Conservation (phyloP, 176 grass and related monocot species). For the Oryza brachyantha region DNA sequence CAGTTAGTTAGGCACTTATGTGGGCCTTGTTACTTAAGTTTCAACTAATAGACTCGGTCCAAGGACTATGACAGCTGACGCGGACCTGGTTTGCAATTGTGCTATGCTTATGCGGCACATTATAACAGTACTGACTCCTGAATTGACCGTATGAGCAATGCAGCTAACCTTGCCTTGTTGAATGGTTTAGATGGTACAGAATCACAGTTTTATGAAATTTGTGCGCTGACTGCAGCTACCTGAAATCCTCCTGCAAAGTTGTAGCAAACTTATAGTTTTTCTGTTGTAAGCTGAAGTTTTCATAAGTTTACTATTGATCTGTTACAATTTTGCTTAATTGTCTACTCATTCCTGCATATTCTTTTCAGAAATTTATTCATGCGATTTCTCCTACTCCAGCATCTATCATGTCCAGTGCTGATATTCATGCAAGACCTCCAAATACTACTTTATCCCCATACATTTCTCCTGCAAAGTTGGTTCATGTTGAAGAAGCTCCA, state of each 20-base stretch:
- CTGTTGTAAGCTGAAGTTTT: conserved; percentile 22
- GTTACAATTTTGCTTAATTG: conserved; percentile 26
- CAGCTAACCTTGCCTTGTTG: background rate
- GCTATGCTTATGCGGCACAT: too few species aligned
- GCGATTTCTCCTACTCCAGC: conserved; percentile 97
- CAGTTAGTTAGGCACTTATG: background rate
- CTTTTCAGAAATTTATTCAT: conserved; percentile 96
- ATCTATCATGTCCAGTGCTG: conserved; percentile 72
- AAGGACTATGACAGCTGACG: background rate
- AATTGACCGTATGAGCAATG: background rate
- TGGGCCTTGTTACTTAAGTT: background rate
- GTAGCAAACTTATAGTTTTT: background rate
- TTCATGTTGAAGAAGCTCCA: conserved; percentile 50
- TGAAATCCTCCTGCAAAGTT: background rate
- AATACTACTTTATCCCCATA: conserved; percentile 85
- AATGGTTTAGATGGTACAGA: background rate
- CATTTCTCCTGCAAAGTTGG: conserved; percentile 36
- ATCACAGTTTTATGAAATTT: background rate
- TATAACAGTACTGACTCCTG: background rate
- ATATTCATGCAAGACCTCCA: conserved; percentile 65
- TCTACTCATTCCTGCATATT: conserved; percentile 27
- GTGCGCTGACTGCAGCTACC: background rate
- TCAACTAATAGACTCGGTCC: background rate
- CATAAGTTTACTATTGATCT: background rate
- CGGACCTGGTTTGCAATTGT: too few species aligned